phyloP scores from a whole-genome alignment of 805 yeast genomes.

The Candida nanaspora region DNA sequence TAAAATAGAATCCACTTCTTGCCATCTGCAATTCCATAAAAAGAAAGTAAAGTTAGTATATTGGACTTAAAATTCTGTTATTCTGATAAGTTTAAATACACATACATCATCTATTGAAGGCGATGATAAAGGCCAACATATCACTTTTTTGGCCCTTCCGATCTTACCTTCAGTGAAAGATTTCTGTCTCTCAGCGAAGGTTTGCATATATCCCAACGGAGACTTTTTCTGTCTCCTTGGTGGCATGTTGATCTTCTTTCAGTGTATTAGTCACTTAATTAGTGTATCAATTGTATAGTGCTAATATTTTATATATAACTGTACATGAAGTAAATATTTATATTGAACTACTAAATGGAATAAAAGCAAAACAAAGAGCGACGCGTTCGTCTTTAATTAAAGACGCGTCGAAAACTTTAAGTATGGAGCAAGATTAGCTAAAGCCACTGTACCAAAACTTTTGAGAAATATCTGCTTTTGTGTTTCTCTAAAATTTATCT shows the following conservation, averaged over 20 bases:
- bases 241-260: not conserved
- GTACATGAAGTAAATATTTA: too few relatives aligned
- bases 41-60: not conserved
- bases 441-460: too few relatives aligned
- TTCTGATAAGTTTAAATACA: not conserved
- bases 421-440: too few relatives aligned
- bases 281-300: too few relatives aligned
- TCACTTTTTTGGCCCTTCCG: not conserved
- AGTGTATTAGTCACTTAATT: too few relatives aligned
- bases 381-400: too few relatives aligned
- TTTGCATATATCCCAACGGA: not conserved
- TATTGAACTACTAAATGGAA: too few relatives aligned
- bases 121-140: not conserved
- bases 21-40: slow-evolving; percentile 28
- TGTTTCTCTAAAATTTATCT: too few relatives aligned
- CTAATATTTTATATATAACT: too few relatives aligned
- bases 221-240: not conserved
- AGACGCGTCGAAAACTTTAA: not conserved
- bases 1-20: slow-evolving; percentile 53
- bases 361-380: too few relatives aligned
- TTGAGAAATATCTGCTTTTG: too few relatives aligned
- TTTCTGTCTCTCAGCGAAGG: not conserved
- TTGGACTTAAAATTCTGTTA: not conserved
- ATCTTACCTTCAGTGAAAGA: not conserved
- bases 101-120: not conserved